Evolutionary conservation across 2,329 filamentous ascomycete species (phyloP).

Genomic region (Nemania bipapillata): DNA sequence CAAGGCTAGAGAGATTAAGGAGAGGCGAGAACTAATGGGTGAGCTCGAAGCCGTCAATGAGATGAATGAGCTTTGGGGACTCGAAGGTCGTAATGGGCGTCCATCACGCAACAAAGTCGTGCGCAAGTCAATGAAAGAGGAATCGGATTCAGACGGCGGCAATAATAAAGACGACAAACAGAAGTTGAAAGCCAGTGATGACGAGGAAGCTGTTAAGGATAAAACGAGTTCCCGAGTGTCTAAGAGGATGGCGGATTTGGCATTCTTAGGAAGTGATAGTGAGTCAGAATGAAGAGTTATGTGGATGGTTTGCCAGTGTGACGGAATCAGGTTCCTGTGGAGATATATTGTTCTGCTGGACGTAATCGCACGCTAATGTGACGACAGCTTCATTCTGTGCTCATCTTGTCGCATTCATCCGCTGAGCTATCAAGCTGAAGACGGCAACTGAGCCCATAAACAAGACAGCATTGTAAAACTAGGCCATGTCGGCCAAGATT

Average conservation of each 20-base stretch:
- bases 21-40: conserved; percentile 81
- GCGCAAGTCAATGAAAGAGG: conserved; percentile 54
- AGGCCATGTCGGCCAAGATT: conserved; percentile 33
- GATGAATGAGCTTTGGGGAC: conserved; percentile 82
- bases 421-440: conserved; percentile 92
- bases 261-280: conserved; percentile 75
- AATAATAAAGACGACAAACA: conserved; percentile 48
- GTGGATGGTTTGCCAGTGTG: background rate
- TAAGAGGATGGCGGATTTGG: conserved; percentile 64
- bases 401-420: conserved; percentile 68
- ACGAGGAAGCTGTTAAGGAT: conserved; percentile 49
- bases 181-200: conserved; percentile 46
- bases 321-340: background rate
- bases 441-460: conserved; percentile 97
- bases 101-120: conserved; percentile 57
- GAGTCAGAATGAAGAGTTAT: conserved; percentile 65
- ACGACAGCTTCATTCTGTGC: background rate
- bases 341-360: conserved; percentile 16
- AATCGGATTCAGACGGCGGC: conserved; percentile 51
- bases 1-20: conserved; percentile 87
- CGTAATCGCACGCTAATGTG: background rate
- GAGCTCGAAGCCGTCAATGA: conserved; percentile 87
- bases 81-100: conserved; percentile 53
- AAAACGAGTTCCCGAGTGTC: conserved; percentile 54
- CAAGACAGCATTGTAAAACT: conserved; percentile 98